phyloP scores from a whole-genome alignment of 306 rosid species.

The Cyclanthera cordifolia region DNA sequence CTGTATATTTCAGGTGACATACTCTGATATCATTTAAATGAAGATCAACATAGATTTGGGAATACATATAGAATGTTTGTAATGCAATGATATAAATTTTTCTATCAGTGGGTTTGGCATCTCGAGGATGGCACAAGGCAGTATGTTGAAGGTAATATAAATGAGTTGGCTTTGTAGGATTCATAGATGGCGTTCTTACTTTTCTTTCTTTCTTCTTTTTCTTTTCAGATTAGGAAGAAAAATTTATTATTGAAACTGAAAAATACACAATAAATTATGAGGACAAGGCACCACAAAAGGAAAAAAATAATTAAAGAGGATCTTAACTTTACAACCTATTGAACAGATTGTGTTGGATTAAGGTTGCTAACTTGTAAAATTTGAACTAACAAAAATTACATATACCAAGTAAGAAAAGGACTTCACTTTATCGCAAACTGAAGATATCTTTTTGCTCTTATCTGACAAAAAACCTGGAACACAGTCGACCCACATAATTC shows the following conservation, averaged over 20 bases:
- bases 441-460: neutral
- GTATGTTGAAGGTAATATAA: conserved; percentile 72
- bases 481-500: neutral
- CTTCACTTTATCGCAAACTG: neutral
- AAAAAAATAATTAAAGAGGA: neutral
- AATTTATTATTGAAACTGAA: neutral
- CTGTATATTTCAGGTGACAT: conserved; percentile 90
- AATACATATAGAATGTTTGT: neutral
- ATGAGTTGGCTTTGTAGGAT: conserved; percentile 13
- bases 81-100: conserved; percentile 14
- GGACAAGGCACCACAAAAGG: neutral
- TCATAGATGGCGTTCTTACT: neutral
- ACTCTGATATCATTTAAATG: conserved; percentile 12
- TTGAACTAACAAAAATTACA: neutral
- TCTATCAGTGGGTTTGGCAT: conserved; percentile 90
- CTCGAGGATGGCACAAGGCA: conserved; percentile 92
- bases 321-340: neutral
- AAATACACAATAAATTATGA: neutral
- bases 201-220: neutral
- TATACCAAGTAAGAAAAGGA: neutral
- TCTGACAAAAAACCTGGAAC: neutral
- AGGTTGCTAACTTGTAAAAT: neutral
- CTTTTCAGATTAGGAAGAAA: neutral
- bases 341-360: neutral
- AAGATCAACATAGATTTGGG: conserved; percentile 10